Evolutionary conservation across 306 rosid genomes (phyloP).

Genomic region (Heteromeles arbutifolia): DNA sequence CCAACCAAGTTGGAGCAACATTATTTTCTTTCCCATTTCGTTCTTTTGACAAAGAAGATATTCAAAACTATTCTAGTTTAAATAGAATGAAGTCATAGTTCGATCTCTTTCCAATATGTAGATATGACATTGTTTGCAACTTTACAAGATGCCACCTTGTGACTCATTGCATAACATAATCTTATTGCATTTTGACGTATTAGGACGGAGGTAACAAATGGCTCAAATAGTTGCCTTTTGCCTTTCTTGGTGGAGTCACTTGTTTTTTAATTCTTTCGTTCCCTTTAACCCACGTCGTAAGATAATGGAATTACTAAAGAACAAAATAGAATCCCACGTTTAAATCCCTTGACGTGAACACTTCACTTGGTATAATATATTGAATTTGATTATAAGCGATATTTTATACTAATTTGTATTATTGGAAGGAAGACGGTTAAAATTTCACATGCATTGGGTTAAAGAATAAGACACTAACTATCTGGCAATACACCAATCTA

Average conservation of each 20-base stretch:
- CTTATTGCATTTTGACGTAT: not conserved
- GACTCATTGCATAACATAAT: not conserved
- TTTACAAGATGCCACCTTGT: not conserved
- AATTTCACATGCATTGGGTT: no score
- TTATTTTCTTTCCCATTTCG: no score
- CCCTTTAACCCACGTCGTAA: no score
- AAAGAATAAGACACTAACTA: not conserved
- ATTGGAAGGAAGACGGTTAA: rapidly evolving
- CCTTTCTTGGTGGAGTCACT: not conserved
- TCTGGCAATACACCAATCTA: not conserved
- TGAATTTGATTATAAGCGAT: no score
- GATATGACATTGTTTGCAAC: not conserved
- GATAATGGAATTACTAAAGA: no score
- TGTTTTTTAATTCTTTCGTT: no score
- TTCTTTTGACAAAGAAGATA: no score
- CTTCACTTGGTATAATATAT: not conserved
- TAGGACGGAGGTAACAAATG: not conserved
- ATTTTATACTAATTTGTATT: no score
- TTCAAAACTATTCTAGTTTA: not conserved
- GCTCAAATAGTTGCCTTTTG: not conserved
- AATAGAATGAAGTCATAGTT: no score
- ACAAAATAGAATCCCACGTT: no score
- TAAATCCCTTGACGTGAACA: no score
- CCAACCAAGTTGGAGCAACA: no score
- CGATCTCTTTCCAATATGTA: not conserved